Evolutionary conservation across 768 basidiomycete species (phyloP).

Genomic region (Amanita exitialis): DNA sequence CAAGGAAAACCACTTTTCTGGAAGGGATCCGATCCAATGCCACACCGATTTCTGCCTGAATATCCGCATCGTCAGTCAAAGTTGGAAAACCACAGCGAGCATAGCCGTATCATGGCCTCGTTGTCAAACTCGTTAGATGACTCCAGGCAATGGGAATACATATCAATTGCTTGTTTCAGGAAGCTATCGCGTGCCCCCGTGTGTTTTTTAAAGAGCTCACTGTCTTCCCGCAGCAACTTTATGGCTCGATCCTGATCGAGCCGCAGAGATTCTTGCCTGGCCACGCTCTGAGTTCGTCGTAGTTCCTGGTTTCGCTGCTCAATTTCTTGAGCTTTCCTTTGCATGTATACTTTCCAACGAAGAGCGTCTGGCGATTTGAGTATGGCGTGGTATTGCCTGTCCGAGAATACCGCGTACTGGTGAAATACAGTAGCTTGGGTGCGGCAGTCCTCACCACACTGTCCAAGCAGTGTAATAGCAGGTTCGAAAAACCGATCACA

Average conservation of each 20-base stretch:
- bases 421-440: slow-evolving; percentile 55
- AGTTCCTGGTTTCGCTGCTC: slow-evolving; percentile 33
- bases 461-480: slow-evolving; percentile 31
- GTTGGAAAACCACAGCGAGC: slow-evolving; percentile 89
- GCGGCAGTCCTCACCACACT: slow-evolving; percentile 11
- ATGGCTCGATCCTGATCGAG: slow-evolving; percentile 20
- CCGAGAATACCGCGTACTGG: slow-evolving; percentile 83
- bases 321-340: slow-evolving; percentile 69
- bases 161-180: slow-evolving; percentile 66
- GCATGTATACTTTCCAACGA: slow-evolving; percentile 60
- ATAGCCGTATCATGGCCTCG: slow-evolving; percentile 69
- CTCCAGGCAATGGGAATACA: slow-evolving; percentile 75
- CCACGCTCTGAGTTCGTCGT: slow-evolving; percentile 9
- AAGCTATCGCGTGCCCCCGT: slow-evolving; percentile 44
- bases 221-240: slow-evolving; percentile 33
- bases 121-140: slow-evolving; percentile 67
- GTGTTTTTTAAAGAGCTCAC: slow-evolving; percentile 44
- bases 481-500: slow-evolving; percentile 58
- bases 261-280: slow-evolving; percentile 11
- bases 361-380: slow-evolving; percentile 59
- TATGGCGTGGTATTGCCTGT: slow-evolving; percentile 72
- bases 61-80: slow-evolving; percentile 51
- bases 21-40: slow-evolving; percentile 63
- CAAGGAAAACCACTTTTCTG: slow-evolving; percentile 82
- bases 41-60: slow-evolving; percentile 25